Evolutionary conservation across 495 filamentous ascomycete genomes (phyloP), one percentile per base, ranked within the genome.

Genomic region (Aspergillus olivimuriae): DNA sequence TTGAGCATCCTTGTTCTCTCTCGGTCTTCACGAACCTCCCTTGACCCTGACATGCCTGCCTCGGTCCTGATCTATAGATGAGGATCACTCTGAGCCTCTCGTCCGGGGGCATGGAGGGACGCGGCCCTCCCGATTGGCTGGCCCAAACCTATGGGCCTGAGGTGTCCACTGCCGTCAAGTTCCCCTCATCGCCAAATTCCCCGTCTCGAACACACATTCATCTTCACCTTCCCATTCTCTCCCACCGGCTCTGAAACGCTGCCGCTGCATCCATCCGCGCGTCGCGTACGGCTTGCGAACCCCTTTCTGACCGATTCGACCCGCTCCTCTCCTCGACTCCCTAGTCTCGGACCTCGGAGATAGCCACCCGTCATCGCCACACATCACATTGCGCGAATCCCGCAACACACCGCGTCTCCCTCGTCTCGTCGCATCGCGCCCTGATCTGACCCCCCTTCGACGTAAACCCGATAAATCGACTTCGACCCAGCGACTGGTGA

Each of bases 21-120:
- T n/a, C n/a, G n/a, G n/a, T n/a, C n/a, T n/a, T n/a, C n/a, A n/a
- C n/a, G n/a, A n/a, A n/a, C n/a, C n/a, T n/a, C n/a, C n/a, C n/a
- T n/a, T n/a, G n/a, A n/a, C n/a, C n/a, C n/a, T n/a, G n/a, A n/a
- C n/a, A n/a, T n/a, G n/a, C n/a, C n/a, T n/a, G n/a, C 19, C 4
- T 34, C 39, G 39, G 30, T 18, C 26, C 14, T 31, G 20, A 23
- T 8, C 16, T 20, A 22, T 1, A 20, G 9, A 19, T 10, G 35
- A 4, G n/a, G n/a, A 17, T 28, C 4, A 20, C 46, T 41, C 44
- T 43, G 43, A 42, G 41, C 60, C 61, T 65, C 55, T 65, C 56
- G 38, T 61, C 53, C 26, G 57, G 53, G 58, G 40, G 53, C 65
- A 66, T 69, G 66, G 66, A 70, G 65, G 68, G 63, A 67, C 55